phyloP scores from a whole-genome alignment of 768 basidiomycete species.

The Podaxis sp. region DNA sequence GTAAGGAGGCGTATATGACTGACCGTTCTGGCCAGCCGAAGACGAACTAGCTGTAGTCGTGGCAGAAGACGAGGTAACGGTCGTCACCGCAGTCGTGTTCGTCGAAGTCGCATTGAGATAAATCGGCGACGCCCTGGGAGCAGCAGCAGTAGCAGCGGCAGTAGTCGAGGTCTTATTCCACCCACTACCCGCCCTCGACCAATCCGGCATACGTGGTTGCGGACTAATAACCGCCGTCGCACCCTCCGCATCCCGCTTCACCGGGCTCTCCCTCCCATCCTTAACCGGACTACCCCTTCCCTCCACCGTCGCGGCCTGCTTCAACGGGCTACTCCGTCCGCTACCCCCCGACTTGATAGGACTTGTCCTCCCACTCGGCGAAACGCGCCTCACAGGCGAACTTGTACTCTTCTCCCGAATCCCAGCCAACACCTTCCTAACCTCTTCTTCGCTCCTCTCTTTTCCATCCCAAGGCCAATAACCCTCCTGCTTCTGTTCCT shows the following conservation, averaged over 20 bases:
- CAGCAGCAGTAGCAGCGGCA: neutral
- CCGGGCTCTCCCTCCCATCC: conserved; percentile 9
- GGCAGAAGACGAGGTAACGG: neutral
- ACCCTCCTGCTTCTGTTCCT: neutral
- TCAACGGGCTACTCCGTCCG: neutral
- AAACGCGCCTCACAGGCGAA: conserved; percentile 12
- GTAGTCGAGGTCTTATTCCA: neutral
- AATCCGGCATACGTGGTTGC: conserved; percentile 2
- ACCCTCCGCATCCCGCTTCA: neutral
- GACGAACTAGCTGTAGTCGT: neutral
- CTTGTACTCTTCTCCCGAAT: conserved; percentile 28
- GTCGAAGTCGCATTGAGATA: neutral
- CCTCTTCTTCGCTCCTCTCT: conserved; percentile 7
- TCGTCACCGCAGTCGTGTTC: neutral
- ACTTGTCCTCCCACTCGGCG: conserved; percentile 14
- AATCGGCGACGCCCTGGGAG: neutral
- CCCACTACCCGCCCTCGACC: conserved; percentile 11
- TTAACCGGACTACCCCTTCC: neutral
- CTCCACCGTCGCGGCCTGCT: neutral
- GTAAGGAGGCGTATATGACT: neutral
- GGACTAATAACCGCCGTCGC: neutral
- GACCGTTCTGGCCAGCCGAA: neutral
- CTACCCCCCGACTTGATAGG: neutral
- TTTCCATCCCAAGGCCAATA: conserved; percentile 22
- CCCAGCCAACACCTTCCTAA: conserved; percentile 17